Base-by-base conservation (phyloP, 768 basidiomycete genomes). In the Hericium erinaceus region DNA sequence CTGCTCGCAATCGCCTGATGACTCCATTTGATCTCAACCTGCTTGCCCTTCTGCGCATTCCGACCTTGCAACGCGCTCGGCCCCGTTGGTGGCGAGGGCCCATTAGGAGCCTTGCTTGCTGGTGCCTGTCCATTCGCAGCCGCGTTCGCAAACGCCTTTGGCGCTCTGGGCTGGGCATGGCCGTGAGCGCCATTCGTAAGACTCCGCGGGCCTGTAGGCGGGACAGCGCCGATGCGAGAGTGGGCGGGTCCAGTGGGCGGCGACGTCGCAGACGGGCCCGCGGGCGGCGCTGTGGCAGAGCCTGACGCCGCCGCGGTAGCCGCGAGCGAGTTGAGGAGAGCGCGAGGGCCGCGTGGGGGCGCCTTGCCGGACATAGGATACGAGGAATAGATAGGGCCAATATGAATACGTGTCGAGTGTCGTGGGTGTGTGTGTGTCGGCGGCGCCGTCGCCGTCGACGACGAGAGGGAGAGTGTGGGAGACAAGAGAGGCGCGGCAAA, bases 281-380 rank as follows among this genome's bases (percentile, higher is more conserved):
- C 58, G 24, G 61, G 60, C 22, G 55, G 59, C 48, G 48, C 28
- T 57, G 52, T 18, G 60, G 60, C 53, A 56, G 61, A 58, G 54
- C 60, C 55, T 33, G 28, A 9, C 28, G 28, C 28, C 57, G 57
- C 59, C 60, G 60, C 58, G 64, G 60, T 52, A 26, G 65, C 61
- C 20, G 64, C 64, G n/a, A 78, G 63, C 40, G 77, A 71, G 58
- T 79, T 80, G 60, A 82, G 65, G 59, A 90, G 75, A 48, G 87
- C 87, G 59, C 87, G 74, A 50, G 87, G 87, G 57, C 87, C 87
- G 63, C 76, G 79, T 62, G 87, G 87, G 64, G 87, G 87, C 54
- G 80, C 83, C 74, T 85, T 88, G 67, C 87, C 85, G 70, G 87
- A 87, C 87, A 89, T 87, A 59, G 60, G 54, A 44, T 41, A 18